Evolutionary conservation across 345 rosid genomes (phyloP).

Genomic region (Diplotaxis tenuifolia): DNA sequence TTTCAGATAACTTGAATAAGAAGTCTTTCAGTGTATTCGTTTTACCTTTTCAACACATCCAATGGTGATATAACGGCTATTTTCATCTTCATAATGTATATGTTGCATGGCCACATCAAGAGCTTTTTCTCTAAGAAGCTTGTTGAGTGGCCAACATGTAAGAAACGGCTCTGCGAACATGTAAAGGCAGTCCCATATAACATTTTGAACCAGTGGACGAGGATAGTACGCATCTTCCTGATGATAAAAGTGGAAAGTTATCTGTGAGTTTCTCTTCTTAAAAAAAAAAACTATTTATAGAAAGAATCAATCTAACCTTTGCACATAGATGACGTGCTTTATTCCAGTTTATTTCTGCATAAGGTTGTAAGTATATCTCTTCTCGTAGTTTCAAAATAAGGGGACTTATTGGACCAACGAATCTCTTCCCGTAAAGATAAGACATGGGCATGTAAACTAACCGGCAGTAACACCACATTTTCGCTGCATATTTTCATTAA

Average conservation of each 20-base stretch:
- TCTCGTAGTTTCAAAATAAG: conserved; percentile 48
- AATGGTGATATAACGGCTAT: conserved; percentile 62
- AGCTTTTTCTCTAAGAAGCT: conserved; percentile 50
- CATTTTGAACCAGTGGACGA: conserved; percentile 53
- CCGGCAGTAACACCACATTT: conserved; percentile 68
- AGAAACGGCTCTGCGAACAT: conserved; percentile 49
- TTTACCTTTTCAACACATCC: conserved; percentile 66
- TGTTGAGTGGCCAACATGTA: conserved; percentile 56
- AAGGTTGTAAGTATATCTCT: conserved; percentile 53
- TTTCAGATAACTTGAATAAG: conserved; percentile 10
- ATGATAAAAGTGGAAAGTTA: not conserved
- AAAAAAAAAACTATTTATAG: not conserved
- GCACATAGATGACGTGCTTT: conserved; percentile 50
- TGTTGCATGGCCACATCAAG: conserved; percentile 55
- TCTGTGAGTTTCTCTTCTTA: conserved; percentile 1
- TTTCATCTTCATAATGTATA: conserved; percentile 66
- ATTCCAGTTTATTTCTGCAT: conserved; percentile 54
- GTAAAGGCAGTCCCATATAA: conserved; percentile 60
- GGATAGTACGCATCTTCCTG: conserved; percentile 66
- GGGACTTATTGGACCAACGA: conserved; percentile 57
- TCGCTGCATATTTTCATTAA: conserved; percentile 37
- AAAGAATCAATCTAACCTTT: conserved; percentile 32
- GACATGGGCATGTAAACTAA: conserved; percentile 73
- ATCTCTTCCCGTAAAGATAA: conserved; percentile 59
- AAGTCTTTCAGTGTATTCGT: not conserved